These are phyloP conservation scores for Candida freyschussii DNA, from an alignment of 1,139 yeast species.

Conservation along the genomic window DNA sequence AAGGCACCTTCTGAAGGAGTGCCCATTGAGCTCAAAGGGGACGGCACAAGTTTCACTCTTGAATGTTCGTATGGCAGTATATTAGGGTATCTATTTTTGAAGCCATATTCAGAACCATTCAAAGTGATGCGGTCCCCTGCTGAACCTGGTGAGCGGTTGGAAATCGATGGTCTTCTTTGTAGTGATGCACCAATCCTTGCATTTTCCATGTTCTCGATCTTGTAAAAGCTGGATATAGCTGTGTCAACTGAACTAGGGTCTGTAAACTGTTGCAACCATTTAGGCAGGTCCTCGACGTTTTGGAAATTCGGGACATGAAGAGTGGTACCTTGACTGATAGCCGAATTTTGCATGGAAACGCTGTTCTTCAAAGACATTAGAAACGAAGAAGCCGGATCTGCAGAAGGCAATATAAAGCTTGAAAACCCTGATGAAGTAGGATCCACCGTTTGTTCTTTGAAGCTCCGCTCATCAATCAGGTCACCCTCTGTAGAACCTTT, in stretches of 20 bases:
- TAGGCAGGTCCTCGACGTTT: conserved; percentile 34
- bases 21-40: conserved; percentile 26
- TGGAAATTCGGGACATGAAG: conserved; percentile 23
- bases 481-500: conserved; percentile 4
- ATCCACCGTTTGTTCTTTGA: conserved; percentile 12
- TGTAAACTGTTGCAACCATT: conserved; percentile 41
- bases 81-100: conserved; percentile 74
- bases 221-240: conserved; percentile 38
- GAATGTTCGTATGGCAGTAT: conserved; percentile 73
- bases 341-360: conserved; percentile 15
- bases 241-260: conserved; percentile 32
- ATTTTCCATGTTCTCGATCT: conserved; percentile 48
- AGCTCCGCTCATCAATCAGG: conserved; percentile 12
- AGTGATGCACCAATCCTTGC: conserved; percentile 36
- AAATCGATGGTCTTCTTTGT: conserved; percentile 16
- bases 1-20: too few relatives aligned
- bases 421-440: conserved; percentile 12
- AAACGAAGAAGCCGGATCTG: conserved; percentile 21
- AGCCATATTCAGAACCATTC: conserved; percentile 25
- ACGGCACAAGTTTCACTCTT: conserved; percentile 51
- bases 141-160: conserved; percentile 1
- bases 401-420: conserved; percentile 23
- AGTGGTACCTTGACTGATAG: conserved; percentile 5
- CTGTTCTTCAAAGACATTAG: conserved; percentile 22
- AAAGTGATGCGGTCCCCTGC: conserved; percentile 15